phyloP scores from a whole-genome alignment of 1,284 basidiomycete species.

The Serendipita sp. region DNA sequence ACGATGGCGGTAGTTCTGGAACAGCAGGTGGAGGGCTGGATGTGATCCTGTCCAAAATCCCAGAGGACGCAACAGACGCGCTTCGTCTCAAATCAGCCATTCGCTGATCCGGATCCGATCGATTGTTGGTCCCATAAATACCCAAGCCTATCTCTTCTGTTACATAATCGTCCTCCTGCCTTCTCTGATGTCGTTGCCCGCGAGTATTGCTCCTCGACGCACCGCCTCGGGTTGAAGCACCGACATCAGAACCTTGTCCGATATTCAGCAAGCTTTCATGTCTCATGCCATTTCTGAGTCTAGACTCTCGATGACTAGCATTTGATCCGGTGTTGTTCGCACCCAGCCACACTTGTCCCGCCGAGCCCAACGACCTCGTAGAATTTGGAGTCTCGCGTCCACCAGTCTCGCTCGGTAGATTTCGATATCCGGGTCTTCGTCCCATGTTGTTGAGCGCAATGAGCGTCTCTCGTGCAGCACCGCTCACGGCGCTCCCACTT shows the following conservation, averaged over 20 bases:
- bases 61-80: constrained; percentile 1
- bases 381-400: not conserved
- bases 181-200: not conserved
- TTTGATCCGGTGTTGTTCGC: not conserved
- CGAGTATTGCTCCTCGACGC: not conserved
- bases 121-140: not conserved
- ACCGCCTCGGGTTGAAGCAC: not conserved
- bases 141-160: not conserved
- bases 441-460: constrained; percentile 6
- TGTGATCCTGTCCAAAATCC: not conserved
- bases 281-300: not conserved
- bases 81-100: not conserved
- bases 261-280: not conserved
- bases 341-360: constrained; percentile 1
- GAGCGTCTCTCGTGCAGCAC: constrained; percentile 2
- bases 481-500: not conserved
- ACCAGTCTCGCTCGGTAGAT: not conserved
- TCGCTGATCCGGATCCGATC: not conserved
- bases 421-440: not conserved
- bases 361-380: not conserved
- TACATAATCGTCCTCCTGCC: not conserved
- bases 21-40: not conserved
- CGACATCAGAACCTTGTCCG: not conserved
- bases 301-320: not conserved
- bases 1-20: not conserved